These are phyloP conservation scores for Trametes meyenii DNA, from an alignment of 768 basidiomycete genomes.

Conservation along the genomic window DNA sequence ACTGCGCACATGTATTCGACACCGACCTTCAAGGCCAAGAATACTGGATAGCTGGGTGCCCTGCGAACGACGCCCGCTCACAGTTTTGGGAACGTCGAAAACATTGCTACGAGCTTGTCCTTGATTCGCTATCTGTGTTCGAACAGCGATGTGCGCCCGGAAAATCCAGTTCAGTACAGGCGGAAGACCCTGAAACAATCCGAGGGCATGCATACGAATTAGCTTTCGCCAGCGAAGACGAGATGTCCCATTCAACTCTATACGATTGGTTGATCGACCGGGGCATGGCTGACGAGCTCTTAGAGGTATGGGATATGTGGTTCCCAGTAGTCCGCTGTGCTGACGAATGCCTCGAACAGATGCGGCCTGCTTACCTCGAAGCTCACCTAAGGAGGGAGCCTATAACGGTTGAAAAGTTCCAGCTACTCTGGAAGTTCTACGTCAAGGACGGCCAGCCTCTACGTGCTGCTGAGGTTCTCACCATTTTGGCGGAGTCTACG, in stretches of 20 bases:
- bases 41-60: constrained; percentile 70
- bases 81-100: constrained; percentile 61
- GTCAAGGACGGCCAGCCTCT: constrained; percentile 88
- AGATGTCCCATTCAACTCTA: constrained; percentile 90
- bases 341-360: constrained; percentile 43
- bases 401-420: constrained; percentile 75
- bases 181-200: constrained; percentile 64
- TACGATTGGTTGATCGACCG: constrained; percentile 92
- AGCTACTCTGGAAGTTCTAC: constrained; percentile 96
- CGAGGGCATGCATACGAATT: constrained; percentile 84
- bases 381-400: constrained; percentile 85
- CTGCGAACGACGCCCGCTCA: constrained; percentile 53
- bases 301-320: constrained; percentile 63
- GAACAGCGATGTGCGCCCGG: constrained; percentile 55
- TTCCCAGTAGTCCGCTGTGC: too few species aligned
- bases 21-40: constrained; percentile 72
- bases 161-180: constrained; percentile 37
- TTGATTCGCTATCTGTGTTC: constrained; percentile 80
- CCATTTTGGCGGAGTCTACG: constrained; percentile 79
- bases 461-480: constrained; percentile 86
- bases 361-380: constrained; percentile 87
- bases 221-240: constrained; percentile 83
- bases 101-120: constrained; percentile 79
- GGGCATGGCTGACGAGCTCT: constrained; percentile 81
- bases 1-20: constrained; percentile 81